Evolutionary conservation across 176 grass and related monocot species (phyloP), one percentile per base, ranked within the genome.

Genomic region (Eleusine coracana): DNA sequence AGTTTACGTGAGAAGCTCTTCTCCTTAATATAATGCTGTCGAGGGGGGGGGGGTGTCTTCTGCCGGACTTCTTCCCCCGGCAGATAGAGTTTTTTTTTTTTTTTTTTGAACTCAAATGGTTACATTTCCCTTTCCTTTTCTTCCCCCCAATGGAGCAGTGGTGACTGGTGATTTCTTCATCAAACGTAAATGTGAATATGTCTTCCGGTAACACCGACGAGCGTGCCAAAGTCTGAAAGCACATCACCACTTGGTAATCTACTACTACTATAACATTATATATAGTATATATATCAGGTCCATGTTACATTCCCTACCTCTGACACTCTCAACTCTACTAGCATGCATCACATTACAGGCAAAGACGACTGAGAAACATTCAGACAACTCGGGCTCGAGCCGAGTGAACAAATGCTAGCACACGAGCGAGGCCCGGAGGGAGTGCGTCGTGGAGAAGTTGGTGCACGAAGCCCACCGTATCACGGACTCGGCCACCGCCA

Each of bases 391-490:
- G 38, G 27, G 28, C 31, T 21, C 2, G 49, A 29, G 15, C 40
- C 40, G 28, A 7, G 17, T 2, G 58, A 40, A 7, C 46, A 21
- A 38, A 67, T 61, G 50, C 90, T 90, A 99, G 90, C 92, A 99
- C 54, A 99, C 93, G 46, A 99, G 87, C 1, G 93, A 99, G 17
- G 96, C 90, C 29, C 77, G 88, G 68, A 94, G 91, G 21, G 96
- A 99, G 25, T 87, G 91, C 39, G 93, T 68, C 64, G 75, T 91
- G 34, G 96, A 93, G 17, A 94, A 65, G 34, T 85, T 58, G 10
- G 96, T 93, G 90, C 96, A 99, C n/a, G 96, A 98, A 8, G 91
- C 89, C 96, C 96, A 98, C 17, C 93, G 87, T 59, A 98, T 96
- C 27, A 98, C 87, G 6, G 93, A 98, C 88, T 99, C 96, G 0